Evolutionary conservation across 768 basidiomycete species (phyloP).

Genomic region (Clitopilus hobsonii): DNA sequence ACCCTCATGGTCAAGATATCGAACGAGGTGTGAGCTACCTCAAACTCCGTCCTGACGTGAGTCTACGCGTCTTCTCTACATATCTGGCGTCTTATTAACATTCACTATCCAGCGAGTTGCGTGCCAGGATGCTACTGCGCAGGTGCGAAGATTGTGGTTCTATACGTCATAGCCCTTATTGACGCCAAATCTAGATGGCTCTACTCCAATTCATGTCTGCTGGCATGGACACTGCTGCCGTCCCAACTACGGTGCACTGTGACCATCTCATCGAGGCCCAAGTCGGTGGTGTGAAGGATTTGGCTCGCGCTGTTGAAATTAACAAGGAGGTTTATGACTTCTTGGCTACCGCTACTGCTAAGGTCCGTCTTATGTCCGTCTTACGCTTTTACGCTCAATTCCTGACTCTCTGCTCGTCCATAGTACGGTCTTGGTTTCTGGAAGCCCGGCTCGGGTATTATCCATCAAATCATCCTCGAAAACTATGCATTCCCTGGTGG

Average conservation of each 20-base stretch:
- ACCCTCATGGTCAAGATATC: constrained; percentile 88
- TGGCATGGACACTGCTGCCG: constrained; percentile 95
- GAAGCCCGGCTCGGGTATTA: constrained; percentile 99
- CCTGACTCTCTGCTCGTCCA: background rate
- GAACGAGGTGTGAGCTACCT: constrained; percentile 91
- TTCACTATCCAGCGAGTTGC: constrained; percentile 61
- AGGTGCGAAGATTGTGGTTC: constrained; percentile 39
- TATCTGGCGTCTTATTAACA: constrained; percentile 6
- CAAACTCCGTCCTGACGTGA: constrained; percentile 94
- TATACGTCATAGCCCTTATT: constrained; percentile 13
- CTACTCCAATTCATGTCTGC: constrained; percentile 99
- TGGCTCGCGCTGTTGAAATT: constrained; percentile 84
- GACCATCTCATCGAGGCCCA: constrained; percentile 99
- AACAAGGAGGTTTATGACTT: constrained; percentile 99
- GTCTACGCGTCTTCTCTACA: constrained; percentile 25
- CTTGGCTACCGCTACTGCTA: constrained; percentile 93
- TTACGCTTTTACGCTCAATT: background rate
- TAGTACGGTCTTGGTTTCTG: constrained; percentile 99
- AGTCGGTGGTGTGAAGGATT: constrained; percentile 88
- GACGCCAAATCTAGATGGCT: constrained; percentile 75
- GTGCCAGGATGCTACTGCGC: constrained; percentile 88
- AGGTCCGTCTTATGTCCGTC: constrained; percentile 39
- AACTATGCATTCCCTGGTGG: constrained; percentile 99
- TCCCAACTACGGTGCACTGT: constrained; percentile 98
- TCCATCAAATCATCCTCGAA: constrained; percentile 98